A percentile compares a stretch with the other conserved stretches of the same genome.
Evolutionary conservation across 192 early-diverging fungal species (phyloP).

Genomic region (Kappamyces sp.): DNA sequence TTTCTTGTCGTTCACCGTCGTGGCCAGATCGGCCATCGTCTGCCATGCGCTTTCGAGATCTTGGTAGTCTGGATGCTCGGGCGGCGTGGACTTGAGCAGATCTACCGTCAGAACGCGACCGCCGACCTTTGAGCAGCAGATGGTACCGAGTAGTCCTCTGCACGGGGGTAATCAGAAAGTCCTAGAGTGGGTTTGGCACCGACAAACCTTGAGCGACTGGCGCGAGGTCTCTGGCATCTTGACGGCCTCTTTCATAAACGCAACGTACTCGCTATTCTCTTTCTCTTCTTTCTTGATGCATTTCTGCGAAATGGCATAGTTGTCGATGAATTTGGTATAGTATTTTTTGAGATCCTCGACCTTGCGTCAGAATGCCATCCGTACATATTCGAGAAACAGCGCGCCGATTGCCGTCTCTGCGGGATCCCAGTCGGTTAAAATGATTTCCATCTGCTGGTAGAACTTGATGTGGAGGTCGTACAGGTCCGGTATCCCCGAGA

Average conservation of each 20-base stretch:
- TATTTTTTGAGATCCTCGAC: conserved; percentile 29
- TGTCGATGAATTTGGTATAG: conserved; percentile 37
- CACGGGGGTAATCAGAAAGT: conserved; percentile 34
- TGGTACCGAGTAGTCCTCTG: conserved; percentile 40
- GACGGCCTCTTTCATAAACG: conserved; percentile 28
- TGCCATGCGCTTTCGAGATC: conserved; percentile 33
- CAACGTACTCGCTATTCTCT: conserved; percentile 30
- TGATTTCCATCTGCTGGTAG: conserved; percentile 29
- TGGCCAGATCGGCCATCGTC: conserved; percentile 37
- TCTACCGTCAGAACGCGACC: conserved; percentile 27
- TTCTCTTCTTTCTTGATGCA: conserved; percentile 31
- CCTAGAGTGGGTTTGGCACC: conserved; percentile 20
- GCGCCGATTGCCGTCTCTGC: conserved; percentile 29
- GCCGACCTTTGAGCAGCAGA: conserved; percentile 35
- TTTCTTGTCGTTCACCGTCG: conserved; percentile 49
- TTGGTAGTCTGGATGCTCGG: conserved; percentile 40
- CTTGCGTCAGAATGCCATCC: conserved; percentile 17
- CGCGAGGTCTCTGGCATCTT: conserved; percentile 22
- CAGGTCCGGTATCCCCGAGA: conserved; percentile 40
- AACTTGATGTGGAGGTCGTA: conserved; percentile 30
- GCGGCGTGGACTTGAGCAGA: conserved; percentile 39
- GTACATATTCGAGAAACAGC: conserved; percentile 35
- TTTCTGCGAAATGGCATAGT: conserved; percentile 30
- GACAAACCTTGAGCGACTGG: conserved; percentile 24
- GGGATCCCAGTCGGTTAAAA: conserved; percentile 25